Evolutionary conservation across 2,329 filamentous ascomycete species (phyloP), one percentile per base, ranked within the genome.

Genomic region (Verruconis gallopava): DNA sequence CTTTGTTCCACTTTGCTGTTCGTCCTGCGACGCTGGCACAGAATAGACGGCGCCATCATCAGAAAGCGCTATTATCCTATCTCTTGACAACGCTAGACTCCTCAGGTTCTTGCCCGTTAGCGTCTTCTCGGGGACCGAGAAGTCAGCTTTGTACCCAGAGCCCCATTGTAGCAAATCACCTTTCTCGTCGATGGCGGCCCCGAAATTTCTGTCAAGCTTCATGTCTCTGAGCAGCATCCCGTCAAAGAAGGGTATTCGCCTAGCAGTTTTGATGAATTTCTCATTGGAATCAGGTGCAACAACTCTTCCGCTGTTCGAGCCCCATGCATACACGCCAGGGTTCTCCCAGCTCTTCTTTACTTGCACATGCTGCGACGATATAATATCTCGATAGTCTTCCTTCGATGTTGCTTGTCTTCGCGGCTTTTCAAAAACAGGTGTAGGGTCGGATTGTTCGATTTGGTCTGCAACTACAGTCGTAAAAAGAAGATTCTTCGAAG

Each of bases 121-220:
- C 1, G 89, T 95, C 38, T 71, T 66, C 1, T 69, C 70, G 0
- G 89, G 91, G 21, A 68, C 64, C 6, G 67, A 72, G 21, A 75
- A 66, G 3, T 75, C 69, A 43, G 73, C 69, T 4, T 80, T 81
- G 56, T 81, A 95, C 3, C 71, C 84, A 3, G 71, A 70, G 1
- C 91, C 91, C 91, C 91, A 98, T 63, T 96, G 88, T 11, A 95
- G 68, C 35, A 98, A 60, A 56, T 96, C 82, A 3, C 91, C 91
- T 47, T 80, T 78, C 57, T 95, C 88, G 3, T 79, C 81, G 32
- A 96, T 79, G 6, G 91, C 91, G 3, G 79, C 89, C 5, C 85
- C 91, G 56, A 93, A 88, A 32, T 76, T 75, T 42, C 76, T 72
- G 45, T 86, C 84, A 38, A 96, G 64, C 64, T 93, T 94, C 48